phyloP scores from a whole-genome alignment of 1,139 yeast genomes.

The Protomyces inundatus region DNA sequence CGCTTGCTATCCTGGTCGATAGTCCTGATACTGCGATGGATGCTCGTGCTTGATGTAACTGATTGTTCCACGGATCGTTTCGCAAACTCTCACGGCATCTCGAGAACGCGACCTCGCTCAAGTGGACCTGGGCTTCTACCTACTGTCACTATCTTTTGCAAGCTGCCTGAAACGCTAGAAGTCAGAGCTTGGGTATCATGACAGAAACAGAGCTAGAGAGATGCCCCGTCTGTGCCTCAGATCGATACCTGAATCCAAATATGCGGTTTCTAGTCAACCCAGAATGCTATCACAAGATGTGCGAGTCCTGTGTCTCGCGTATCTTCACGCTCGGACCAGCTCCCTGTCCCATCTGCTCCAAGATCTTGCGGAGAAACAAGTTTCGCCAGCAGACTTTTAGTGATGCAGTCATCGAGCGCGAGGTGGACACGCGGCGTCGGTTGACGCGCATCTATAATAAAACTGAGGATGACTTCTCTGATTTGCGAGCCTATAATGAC shows the following conservation, averaged over 20 bases:
- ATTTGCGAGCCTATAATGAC: slow-evolving; percentile 57
- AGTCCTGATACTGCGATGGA: no score
- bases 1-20: no score
- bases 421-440: slow-evolving; percentile 80
- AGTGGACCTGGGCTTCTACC: no score
- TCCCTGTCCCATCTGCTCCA: slow-evolving; percentile 87
- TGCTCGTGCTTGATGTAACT: no score
- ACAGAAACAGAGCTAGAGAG: slow-evolving; percentile 48
- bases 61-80: no score
- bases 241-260: slow-evolving; percentile 86
- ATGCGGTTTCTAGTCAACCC: slow-evolving; percentile 90
- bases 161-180: no score
- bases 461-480: slow-evolving; percentile 65
- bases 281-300: slow-evolving; percentile 95
- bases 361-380: slow-evolving; percentile 76
- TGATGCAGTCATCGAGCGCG: slow-evolving; percentile 81
- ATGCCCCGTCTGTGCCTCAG: slow-evolving; percentile 98
- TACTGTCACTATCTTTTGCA: no score
- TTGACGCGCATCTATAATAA: slow-evolving; percentile 78
- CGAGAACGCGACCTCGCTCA: no score
- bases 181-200: background rate
- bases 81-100: no score
- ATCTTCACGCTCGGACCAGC: slow-evolving; percentile 86
- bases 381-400: slow-evolving; percentile 91
- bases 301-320: slow-evolving; percentile 76